Conservation (phyloP, 495 filamentous ascomycete species). For the Aspergillus egyptiacus region DNA sequence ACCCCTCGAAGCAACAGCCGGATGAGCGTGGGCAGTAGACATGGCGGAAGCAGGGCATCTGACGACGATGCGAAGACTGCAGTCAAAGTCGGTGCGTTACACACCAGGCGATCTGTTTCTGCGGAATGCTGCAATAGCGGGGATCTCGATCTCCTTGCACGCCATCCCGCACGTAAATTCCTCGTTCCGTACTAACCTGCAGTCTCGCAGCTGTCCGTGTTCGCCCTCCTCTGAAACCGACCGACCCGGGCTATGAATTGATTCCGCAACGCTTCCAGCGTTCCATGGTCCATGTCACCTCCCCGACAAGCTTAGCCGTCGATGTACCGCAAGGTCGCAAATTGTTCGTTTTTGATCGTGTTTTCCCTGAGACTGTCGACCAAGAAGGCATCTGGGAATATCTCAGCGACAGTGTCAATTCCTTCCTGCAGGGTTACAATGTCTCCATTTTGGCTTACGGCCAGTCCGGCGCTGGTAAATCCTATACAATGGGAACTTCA, state of each 20-base stretch:
- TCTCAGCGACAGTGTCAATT: slow-evolving; percentile 78
- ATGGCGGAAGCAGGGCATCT: slow-evolving; percentile 76
- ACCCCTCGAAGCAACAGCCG: slow-evolving; percentile 80
- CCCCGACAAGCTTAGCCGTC: slow-evolving; percentile 75
- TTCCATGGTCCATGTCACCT: slow-evolving; percentile 84
- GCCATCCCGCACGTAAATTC: not conserved
- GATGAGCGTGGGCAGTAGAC: slow-evolving; percentile 79
- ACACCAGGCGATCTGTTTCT: no score
- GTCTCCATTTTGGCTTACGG: slow-evolving; percentile 97
- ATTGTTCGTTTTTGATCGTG: slow-evolving; percentile 90
- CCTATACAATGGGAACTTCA: slow-evolving; percentile 97
- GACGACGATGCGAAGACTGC: slow-evolving; percentile 93
- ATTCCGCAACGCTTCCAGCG: slow-evolving; percentile 94
- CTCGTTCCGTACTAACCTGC: slow-evolving; percentile 15
- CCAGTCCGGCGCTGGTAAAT: slow-evolving; percentile 99
- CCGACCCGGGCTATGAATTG: slow-evolving; percentile 87
- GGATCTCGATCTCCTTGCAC: not conserved
- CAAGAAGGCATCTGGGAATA: slow-evolving; percentile 97
- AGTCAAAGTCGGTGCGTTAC: slow-evolving; percentile 97
- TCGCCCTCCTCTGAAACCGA: slow-evolving; percentile 75
- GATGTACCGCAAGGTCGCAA: slow-evolving; percentile 90
- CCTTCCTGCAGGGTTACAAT: slow-evolving; percentile 96
- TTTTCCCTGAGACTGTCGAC: slow-evolving; percentile 76
- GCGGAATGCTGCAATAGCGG: not conserved
- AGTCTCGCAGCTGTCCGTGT: slow-evolving; percentile 82